Base-by-base conservation (phyloP, 345 rosid genomes). In the Mercurialis annua region DNA sequence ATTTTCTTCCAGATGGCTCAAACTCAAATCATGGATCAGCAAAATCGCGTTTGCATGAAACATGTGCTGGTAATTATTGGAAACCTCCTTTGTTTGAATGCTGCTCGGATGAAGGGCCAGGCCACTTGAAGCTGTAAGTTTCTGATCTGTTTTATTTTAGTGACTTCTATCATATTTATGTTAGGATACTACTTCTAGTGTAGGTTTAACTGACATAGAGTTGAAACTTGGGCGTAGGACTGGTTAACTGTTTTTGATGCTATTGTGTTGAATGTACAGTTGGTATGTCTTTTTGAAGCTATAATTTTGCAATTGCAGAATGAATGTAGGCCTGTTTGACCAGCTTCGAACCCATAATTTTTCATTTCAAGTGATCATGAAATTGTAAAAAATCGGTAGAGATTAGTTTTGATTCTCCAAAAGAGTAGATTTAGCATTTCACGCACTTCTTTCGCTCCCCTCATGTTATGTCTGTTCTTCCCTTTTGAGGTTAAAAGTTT, bases 41-140 rank as follows among this genome's bases (percentile, higher is more conserved):
- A 10, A 85, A 80, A 78, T 78, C 95, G 10, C 79, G 71, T 66
- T 69, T 92, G 71, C 69, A 31, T 47, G 96, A 92, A 81, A 76
- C 80, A 46, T 92, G 97, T 57, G 79, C 79, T 47, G 87, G 74
- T 69, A 84, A 86, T 73, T 81, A 73, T 77, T 92, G 93, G 96
- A 84, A 85, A 56, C 72, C 84, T 34, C 98, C 98, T 1, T 18
- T 34, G 34, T 90, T 88, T 34, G 87, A 81, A 61, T 90, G 98
- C 62, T 87, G 85, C 60, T 65, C 77, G 38, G 92, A 85, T 77
- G 86, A 84, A 78, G 97, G 98, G 71, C 87, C 81, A 50, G 72
- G 87, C 77, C 98, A 92, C 81, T 70, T 76, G 76, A 90, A 80
- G 77, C 27, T 33, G 98, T 92, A 81, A 85, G 93, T 80, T 42